Evolutionary conservation across 1,139 yeast genomes (phyloP), one percentile per base, ranked within the genome.

Genomic region (Candida neerlandica): DNA sequence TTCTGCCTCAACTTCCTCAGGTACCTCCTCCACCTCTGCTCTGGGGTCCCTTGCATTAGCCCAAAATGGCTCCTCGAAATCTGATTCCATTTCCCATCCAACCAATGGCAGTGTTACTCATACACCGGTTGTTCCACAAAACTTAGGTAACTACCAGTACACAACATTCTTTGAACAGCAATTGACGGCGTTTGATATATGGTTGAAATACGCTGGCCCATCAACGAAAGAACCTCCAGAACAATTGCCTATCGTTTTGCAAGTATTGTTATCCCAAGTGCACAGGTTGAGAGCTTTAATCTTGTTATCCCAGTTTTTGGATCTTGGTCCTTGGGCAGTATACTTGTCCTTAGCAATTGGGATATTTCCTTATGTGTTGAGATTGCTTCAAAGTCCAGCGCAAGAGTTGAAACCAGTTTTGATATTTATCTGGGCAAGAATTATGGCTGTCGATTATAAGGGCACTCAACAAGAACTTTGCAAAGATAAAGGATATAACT

Each of bases 271-370:
- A 29, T 92, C 98, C 0, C 99, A 95, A 64, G 96, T 91, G 0
- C 99, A 94, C 67, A 80, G 99, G 53, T 79, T 94, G 12, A 71
- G 98, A 30, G 99, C 99, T 0, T 73, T 94, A 46, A 89, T 90
- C 34, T 67, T 95, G 50, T 73, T 95, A 10, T 87, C 96, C 2
- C 83, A 89, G 56, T 94, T 92, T 63, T 75, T 94, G 40, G 99
- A 94, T 66, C 71, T 94, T 41, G 99, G 99, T 0, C 97, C 99
- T 0, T 90, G 97, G 95, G 98, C 99, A 0, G 99, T 94, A 0
- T 90, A 91, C 59, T 73, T 92, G 40, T 96, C 98, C 0, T 73
- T 94, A 35, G 89, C 97, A 3, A 92, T 94, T 59, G 98, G 99
- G 26, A 94, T 94, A 34, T 94, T 94, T 68, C 98, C 99, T 0